Percentiles rank a stretch among this genome's conserved stretches.
Evolutionary conservation across 805 yeast genomes (phyloP).

Genomic region (Saccharomycopsis babjevae): DNA sequence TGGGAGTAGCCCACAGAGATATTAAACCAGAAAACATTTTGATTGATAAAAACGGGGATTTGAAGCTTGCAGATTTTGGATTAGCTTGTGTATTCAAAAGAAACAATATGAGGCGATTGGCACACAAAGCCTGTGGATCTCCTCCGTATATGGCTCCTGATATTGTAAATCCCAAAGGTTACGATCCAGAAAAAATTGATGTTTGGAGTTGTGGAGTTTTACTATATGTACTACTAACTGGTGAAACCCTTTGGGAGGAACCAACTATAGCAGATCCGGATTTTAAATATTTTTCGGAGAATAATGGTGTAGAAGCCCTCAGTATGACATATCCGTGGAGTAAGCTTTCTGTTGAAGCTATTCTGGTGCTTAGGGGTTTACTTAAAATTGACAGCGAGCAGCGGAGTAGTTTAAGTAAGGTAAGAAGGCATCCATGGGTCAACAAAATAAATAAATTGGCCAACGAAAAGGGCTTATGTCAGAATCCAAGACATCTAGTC

Average conservation of each 20-base stretch:
- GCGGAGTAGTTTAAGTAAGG: constrained; percentile 33
- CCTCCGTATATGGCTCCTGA: constrained; percentile 81
- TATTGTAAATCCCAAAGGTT: constrained; percentile 36
- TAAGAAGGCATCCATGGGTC: constrained; percentile 49
- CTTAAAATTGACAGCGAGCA: constrained; percentile 38
- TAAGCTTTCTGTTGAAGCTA: constrained; percentile 35
- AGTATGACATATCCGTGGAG: constrained; percentile 42
- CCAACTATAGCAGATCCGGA: constrained; percentile 45
- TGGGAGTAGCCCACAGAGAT: constrained; percentile 60
- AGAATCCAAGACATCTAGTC: constrained; percentile 42
- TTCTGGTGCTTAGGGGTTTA: constrained; percentile 43
- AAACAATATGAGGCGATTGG: constrained; percentile 31
- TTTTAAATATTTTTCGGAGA: constrained; percentile 30
- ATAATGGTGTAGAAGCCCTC: constrained; percentile 34
- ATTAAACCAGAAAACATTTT: constrained; percentile 63
- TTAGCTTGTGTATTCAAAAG: constrained; percentile 52
- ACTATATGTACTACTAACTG: constrained; percentile 50
- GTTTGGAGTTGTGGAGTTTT: constrained; percentile 65
- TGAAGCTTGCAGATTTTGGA: constrained; percentile 73
- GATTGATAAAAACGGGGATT: constrained; percentile 50
- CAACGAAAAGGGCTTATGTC: constrained; percentile 39
- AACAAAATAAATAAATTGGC: constrained; percentile 34
- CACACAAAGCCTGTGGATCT: constrained; percentile 53
- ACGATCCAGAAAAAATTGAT: constrained; percentile 50
- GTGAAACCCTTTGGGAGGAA: constrained; percentile 65